phyloP scores from a whole-genome alignment of 768 basidiomycete genomes.

The Naganishia vishniacii region DNA sequence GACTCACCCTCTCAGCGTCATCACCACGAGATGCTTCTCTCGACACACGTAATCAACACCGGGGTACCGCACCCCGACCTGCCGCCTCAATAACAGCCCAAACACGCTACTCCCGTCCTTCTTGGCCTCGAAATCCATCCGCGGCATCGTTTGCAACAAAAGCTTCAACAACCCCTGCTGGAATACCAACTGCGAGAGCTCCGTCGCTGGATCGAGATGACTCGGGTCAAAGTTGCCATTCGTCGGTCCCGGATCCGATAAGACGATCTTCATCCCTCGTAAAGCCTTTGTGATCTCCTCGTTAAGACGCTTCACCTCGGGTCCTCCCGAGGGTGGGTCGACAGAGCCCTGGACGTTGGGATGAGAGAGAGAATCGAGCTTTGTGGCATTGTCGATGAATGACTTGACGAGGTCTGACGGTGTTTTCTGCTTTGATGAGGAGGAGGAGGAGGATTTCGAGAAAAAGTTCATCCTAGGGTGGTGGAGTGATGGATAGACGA shows the following conservation, averaged over 20 bases:
- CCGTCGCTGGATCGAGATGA: constrained; percentile 15
- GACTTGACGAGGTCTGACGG: constrained; percentile 81
- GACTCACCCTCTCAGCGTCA: constrained; percentile 64
- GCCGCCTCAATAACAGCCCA: constrained; percentile 57
- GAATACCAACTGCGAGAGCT: constrained; percentile 93
- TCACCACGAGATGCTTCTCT: constrained; percentile 69
- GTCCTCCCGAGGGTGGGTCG: background rate
- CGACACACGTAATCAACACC: constrained; percentile 86
- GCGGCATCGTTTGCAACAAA: constrained; percentile 72
- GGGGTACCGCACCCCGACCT: constrained; percentile 90
- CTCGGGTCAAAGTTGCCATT: constrained; percentile 8
- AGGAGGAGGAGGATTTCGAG: constrained; percentile 33
- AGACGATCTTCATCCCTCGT: constrained; percentile 1
- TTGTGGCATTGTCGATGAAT: constrained; percentile 70
- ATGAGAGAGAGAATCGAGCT: constrained; percentile 66
- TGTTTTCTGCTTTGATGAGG: constrained; percentile 74
- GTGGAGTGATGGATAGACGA: background rate
- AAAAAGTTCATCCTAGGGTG: constrained; percentile 78
- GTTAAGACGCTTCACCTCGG: background rate
- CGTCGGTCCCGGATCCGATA: background rate
- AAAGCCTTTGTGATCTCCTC: constrained; percentile 24
- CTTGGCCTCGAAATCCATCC: constrained; percentile 79
- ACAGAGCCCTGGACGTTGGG: constrained; percentile 48
- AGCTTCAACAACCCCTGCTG: constrained; percentile 76
- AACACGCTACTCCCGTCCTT: constrained; percentile 54